Conservation (phyloP, 2,329 filamentous ascomycete genomes). For the Fusarium nurragi region DNA sequence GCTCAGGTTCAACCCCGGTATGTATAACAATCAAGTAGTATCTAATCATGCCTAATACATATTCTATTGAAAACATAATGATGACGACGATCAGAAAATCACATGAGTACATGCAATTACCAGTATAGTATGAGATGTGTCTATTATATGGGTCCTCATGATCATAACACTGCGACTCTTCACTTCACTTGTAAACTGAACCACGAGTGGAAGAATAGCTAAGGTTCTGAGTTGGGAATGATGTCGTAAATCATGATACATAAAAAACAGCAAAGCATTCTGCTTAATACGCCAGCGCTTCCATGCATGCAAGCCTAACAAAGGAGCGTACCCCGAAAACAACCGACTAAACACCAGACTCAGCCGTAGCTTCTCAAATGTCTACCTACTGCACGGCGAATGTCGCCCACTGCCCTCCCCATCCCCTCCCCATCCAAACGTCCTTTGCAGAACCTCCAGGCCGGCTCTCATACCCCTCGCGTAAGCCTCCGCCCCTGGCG, state of each 20-base stretch:
- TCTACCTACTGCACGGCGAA: conserved; percentile 13
- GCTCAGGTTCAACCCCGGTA: accelerated
- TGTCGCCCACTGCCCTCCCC: conserved; percentile 7
- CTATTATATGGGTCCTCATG: too few relatives aligned
- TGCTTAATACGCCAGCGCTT: conserved; percentile 26
- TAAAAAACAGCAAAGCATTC: conserved; percentile 11
- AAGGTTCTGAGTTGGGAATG: conserved; percentile 22
- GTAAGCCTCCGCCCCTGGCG: conserved; percentile 52
- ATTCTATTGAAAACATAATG: too few relatives aligned
- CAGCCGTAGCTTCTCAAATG: not conserved
- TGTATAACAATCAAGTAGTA: too few relatives aligned
- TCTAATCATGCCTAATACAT: too few relatives aligned
- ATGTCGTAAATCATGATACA: conserved; percentile 24
- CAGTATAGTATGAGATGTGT: too few relatives aligned
- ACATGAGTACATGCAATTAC: too few relatives aligned
- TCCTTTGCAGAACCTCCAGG: conserved; percentile 61
- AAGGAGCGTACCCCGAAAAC: conserved; percentile 17
- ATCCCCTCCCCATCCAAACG: conserved; percentile 61
- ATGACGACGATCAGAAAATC: too few relatives aligned
- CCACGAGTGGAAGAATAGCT: too few relatives aligned
- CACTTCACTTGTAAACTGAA: not conserved
- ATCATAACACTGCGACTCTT: too few relatives aligned
- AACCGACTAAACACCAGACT: not conserved
- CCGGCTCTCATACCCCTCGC: conserved; percentile 60
- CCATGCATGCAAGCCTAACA: conserved; percentile 8